Evolutionary conservation across 2,329 filamentous ascomycete genomes (phyloP).

Genomic region (Aspergillus floridensis): DNA sequence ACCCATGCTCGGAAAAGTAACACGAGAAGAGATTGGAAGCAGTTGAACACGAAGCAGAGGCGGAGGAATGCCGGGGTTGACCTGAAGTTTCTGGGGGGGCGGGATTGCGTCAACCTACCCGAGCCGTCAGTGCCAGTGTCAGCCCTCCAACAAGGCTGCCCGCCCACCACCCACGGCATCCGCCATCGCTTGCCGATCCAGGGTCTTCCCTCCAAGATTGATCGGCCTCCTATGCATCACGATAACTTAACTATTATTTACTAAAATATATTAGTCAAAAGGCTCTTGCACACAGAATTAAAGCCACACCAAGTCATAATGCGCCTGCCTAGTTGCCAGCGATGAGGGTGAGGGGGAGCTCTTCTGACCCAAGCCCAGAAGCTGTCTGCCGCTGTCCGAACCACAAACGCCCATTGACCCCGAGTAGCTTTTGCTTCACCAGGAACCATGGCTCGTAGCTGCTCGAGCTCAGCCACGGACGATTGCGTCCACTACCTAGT

Average conservation of each 20-base stretch:
- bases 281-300: no score
- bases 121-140: no score
- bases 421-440: background rate
- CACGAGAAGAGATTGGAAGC: background rate
- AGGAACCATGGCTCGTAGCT: conserved; percentile 4
- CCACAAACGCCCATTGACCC: background rate
- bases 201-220: background rate
- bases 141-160: no score
- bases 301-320: background rate
- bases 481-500: conserved; percentile 6
- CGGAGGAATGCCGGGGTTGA: background rate
- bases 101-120: background rate
- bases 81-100: background rate
- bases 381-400: background rate
- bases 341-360: no score
- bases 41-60: background rate
- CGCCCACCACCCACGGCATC: no score
- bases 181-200: background rate
- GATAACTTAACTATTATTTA: no score
- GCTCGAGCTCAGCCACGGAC: conserved; percentile 6
- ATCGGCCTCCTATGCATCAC: no score
- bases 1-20: background rate
- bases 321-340: background rate
- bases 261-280: no score
- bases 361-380: no score